Conservation (phyloP, 768 basidiomycete species). For the Sutorius australiensis region DNA sequence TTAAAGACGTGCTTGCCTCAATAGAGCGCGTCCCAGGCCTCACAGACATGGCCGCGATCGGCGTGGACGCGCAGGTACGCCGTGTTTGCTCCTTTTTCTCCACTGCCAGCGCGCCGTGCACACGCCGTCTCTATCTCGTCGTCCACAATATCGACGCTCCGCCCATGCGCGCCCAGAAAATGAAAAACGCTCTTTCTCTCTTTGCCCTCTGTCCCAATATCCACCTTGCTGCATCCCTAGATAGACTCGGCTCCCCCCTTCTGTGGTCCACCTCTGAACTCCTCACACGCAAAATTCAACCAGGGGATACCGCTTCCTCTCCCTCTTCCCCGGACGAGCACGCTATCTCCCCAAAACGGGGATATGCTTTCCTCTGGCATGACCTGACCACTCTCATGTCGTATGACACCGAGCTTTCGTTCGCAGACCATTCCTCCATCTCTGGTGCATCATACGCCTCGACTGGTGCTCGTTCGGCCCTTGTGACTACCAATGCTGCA, state of each 20-base stretch:
- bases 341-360: slow-evolving; percentile 32
- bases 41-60: slow-evolving; percentile 6
- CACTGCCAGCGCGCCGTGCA: slow-evolving; percentile 27
- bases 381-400: slow-evolving; percentile 82
- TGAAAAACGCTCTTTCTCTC: slow-evolving; percentile 63
- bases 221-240: slow-evolving; percentile 80
- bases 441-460: slow-evolving; percentile 43
- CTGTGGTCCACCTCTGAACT: slow-evolving; percentile 76
- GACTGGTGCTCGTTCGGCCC: slow-evolving; percentile 24
- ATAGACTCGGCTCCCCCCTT: slow-evolving; percentile 80
- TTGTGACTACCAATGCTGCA: slow-evolving; percentile 29
- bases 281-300: slow-evolving; percentile 45
- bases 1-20: slow-evolving; percentile 65
- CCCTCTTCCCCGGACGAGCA: neutral
- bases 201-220: slow-evolving; percentile 73
- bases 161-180: slow-evolving; percentile 58
- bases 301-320: neutral
- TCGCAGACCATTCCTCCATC: slow-evolving; percentile 60
- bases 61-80: slow-evolving; percentile 59
- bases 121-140: slow-evolving; percentile 64
- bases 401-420: slow-evolving; percentile 76
- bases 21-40: slow-evolving; percentile 43
- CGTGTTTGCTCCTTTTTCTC: slow-evolving; percentile 66
- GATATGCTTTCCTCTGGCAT: slow-evolving; percentile 82
- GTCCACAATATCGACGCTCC: slow-evolving; percentile 88